Evolutionary conservation across 2,329 filamentous ascomycete species (phyloP), one percentile per base, ranked within the genome.

Genomic region (Cadophora gregata): DNA sequence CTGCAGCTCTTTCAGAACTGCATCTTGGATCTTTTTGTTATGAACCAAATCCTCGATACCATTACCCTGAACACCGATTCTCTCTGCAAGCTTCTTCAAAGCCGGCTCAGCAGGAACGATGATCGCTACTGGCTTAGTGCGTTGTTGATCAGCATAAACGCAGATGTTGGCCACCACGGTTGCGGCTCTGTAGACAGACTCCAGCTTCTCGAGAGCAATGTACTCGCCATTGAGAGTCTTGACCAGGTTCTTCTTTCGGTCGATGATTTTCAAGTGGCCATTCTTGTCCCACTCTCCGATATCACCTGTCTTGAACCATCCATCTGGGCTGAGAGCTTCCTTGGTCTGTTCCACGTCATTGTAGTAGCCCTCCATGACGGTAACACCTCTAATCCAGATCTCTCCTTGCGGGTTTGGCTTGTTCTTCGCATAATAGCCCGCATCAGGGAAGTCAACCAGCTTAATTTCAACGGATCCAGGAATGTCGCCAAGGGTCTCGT

Each of bases 211-310:
- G 4, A 99, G 86, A 25, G 95, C 96, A 78, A 98, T 96, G 81
- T 98, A 98, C 84, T 98, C 95, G 72, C 95, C 95, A 68, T 93
- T 93, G 70, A 93, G 86, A 69, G 96, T 94, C 88, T 98, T 98
- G 79, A 97, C 92, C 71, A 96, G 80, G 80, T 95, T 95, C 88
- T 95, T 95, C 88, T 94, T 95, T 77, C 92, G 90, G 79, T 95
- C 92, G 75, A 95, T 92, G 78, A 95, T 88, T 71, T 84, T 86
- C 67, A 95, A 81, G 74, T 93, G 89, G 62, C 92, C 92, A 71
- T 88, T 85, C 69, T 81, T 75, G 78, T 93, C 88, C 77, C 89
- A 94, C 78, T 95, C 90, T 74, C 92, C 92, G 75, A 95, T 92
- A 73, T 95, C 92, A 67, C 92, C 92, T 9, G 91, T 93, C 86